Base-by-base conservation (phyloP, 2,329 filamentous ascomycete species). In the Colletotrichum limetticola region DNA sequence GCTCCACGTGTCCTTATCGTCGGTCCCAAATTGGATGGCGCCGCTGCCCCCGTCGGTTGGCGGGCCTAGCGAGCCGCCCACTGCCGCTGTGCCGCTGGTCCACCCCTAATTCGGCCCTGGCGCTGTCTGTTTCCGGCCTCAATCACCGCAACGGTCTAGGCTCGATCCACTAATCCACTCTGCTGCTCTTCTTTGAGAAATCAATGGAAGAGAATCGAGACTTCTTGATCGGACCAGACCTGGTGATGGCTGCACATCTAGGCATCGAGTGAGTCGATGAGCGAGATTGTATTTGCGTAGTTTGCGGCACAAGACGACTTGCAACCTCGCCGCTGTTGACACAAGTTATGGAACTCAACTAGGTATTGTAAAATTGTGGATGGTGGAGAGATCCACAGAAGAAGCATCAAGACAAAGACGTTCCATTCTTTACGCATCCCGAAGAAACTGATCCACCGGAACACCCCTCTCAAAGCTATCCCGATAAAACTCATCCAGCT, bases 1-100 rank as follows among this genome's bases (percentile, higher is more conserved):
- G 7, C 56, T 73, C 71, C 71, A 70, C 71, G 71, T 73, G 71
- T 71, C 71, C 71, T 66, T 73, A 73, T 73, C 71, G 60, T 52
- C 19, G 8, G 53, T 26, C 24, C 61, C 26, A 70, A 56, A 65
- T 12, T 61, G 55, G 68, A 55, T 62, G 42, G 66, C 52, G 46
- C 66, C 55, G 60, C 37, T 55, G 42, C 42, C 59, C n/a, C 59
- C 49, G 42, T 19, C 66, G 60, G 70, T 26, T 69, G 26, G 49
- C 69, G 66, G 66, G 37, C 70, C 70, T 72, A 16, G 66, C 30
- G 37, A 72, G 30, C 70, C 70, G 64, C 30, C 46, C 68, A 59
- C 56, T 61, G 35, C 8, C 55, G 32, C 42, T 61, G 56, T 42
- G 67, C 60, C 56, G 53, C 35, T 68, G 32, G 32, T 49, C 68